A percentile compares a stretch with the other conserved stretches of the same genome.
phyloP scores from a whole-genome alignment of 1,284 basidiomycete genomes.

The Anthracocystis walkeri region DNA sequence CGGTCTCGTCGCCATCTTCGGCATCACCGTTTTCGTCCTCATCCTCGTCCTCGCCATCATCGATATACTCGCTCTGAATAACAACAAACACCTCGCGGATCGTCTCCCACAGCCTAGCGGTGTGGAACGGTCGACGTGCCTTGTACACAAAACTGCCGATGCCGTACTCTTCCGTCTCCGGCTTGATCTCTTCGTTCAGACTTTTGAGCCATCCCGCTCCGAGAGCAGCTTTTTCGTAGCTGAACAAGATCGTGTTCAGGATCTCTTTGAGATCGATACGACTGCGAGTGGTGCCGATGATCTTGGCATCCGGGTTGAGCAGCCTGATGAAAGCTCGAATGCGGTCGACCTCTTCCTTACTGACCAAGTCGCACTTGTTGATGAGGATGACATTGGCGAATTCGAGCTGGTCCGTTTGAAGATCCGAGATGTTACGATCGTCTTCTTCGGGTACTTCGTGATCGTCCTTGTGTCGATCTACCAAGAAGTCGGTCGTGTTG shows the following conservation, averaged over 20 bases:
- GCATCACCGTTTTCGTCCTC: constrained; percentile 23
- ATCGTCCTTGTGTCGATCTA: constrained; percentile 68
- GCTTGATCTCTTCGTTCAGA: constrained; percentile 70
- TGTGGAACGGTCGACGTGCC: constrained; percentile 71
- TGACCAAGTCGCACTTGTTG: constrained; percentile 71
- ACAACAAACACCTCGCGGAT: constrained; percentile 71
- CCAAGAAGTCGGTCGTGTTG: constrained; percentile 72
- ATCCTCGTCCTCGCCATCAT: constrained; percentile 63
- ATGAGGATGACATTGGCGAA: constrained; percentile 72
- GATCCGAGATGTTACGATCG: constrained; percentile 72
- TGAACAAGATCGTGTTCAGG: constrained; percentile 69
- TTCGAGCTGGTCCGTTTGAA: constrained; percentile 71
- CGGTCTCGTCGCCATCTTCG: constrained; percentile 18
- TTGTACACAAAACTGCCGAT: constrained; percentile 62
- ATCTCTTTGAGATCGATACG: constrained; percentile 70
- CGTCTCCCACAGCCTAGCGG: constrained; percentile 71
- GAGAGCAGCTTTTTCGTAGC: constrained; percentile 71
- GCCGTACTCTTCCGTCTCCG: constrained; percentile 71
- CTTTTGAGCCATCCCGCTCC: constrained; percentile 72
- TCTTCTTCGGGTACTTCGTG: constrained; percentile 69
- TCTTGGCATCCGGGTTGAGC: constrained; percentile 71
- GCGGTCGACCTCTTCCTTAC: constrained; percentile 62
- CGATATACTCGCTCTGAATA: constrained; percentile 68
- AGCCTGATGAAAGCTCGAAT: constrained; percentile 69
- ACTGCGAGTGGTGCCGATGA: constrained; percentile 68